These are phyloP conservation scores for Aquilaria sinensis DNA, from an alignment of 345 rosid genomes.

Conservation along the genomic window DNA sequence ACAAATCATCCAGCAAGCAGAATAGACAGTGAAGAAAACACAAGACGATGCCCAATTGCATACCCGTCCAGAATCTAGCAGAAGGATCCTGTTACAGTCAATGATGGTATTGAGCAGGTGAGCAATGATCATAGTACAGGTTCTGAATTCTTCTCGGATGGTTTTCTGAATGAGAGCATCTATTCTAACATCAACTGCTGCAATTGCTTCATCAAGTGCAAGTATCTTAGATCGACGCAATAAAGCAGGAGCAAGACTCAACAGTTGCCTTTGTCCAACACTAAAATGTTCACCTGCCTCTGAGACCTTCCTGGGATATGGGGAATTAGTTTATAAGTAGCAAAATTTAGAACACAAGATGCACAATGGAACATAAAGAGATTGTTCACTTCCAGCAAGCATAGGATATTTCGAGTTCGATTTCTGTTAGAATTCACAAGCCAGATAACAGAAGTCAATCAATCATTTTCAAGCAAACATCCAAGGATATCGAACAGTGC, in stretches of 20 bases:
- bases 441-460: too few species aligned
- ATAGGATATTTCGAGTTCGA: neutral
- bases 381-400: neutral
- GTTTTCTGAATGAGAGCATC: conserved; percentile 99
- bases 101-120: conserved; percentile 95
- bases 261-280: conserved; percentile 93
- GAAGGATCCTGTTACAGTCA: conserved; percentile 83
- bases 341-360: too few species aligned
- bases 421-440: too few species aligned
- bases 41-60: conserved; percentile 1
- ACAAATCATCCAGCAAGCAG: conserved; percentile 5
- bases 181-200: conserved; percentile 98
- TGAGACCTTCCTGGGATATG: conserved; percentile 44
- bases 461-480: too few species aligned
- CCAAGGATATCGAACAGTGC: too few species aligned
- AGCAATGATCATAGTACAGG: conserved; percentile 98
- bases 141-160: conserved; percentile 89
- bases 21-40: neutral
- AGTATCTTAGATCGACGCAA: conserved; percentile 95
- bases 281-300: conserved; percentile 98
- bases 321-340: too few species aligned
- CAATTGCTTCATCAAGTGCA: conserved; percentile 98
- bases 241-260: conserved; percentile 97
- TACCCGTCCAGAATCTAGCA: conserved; percentile 95
- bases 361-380: neutral